Conservation (phyloP, 768 basidiomycete genomes). For the Russula ochroleuca region DNA sequence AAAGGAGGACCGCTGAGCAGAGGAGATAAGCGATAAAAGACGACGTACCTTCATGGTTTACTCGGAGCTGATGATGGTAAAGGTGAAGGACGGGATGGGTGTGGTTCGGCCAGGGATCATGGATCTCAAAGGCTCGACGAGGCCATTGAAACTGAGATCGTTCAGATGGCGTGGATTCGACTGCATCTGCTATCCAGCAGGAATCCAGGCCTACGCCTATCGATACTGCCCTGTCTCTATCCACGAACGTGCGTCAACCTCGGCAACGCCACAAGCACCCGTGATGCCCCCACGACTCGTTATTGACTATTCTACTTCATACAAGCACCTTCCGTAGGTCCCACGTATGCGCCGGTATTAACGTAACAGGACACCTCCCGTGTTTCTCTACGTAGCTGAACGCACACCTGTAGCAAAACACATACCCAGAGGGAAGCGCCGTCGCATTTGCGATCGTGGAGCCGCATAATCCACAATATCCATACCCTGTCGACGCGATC, state of each 20-base stretch:
- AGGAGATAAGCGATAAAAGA: neutral
- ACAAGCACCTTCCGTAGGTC: slow-evolving; percentile 84
- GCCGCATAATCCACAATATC: slow-evolving; percentile 80
- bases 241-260: slow-evolving; percentile 48
- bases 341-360: slow-evolving; percentile 69
- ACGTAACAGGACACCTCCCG: slow-evolving; percentile 82
- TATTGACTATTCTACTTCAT: slow-evolving; percentile 32
- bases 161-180: slow-evolving; percentile 7
- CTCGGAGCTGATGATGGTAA: slow-evolving; percentile 14
- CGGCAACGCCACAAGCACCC: slow-evolving; percentile 17
- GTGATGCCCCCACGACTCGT: slow-evolving; percentile 10
- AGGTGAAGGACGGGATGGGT: neutral
- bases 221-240: slow-evolving; percentile 8
- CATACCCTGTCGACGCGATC: slow-evolving; percentile 63
- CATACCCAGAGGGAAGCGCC: slow-evolving; percentile 87
- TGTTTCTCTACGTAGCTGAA: slow-evolving; percentile 75
- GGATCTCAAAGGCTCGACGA: neutral
- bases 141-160: slow-evolving; percentile 6
- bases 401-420: slow-evolving; percentile 91
- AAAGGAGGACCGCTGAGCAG: slow-evolving; percentile 14
- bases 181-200: slow-evolving; percentile 7
- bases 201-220: slow-evolving; percentile 18
- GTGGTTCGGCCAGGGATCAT: neutral
- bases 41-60: slow-evolving; percentile 34
- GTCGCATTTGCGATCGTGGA: slow-evolving; percentile 78